Percentiles rank a stretch among this genome's conserved stretches.
phyloP scores from a whole-genome alignment of 805 yeast species.

The Candida peoriensis region DNA sequence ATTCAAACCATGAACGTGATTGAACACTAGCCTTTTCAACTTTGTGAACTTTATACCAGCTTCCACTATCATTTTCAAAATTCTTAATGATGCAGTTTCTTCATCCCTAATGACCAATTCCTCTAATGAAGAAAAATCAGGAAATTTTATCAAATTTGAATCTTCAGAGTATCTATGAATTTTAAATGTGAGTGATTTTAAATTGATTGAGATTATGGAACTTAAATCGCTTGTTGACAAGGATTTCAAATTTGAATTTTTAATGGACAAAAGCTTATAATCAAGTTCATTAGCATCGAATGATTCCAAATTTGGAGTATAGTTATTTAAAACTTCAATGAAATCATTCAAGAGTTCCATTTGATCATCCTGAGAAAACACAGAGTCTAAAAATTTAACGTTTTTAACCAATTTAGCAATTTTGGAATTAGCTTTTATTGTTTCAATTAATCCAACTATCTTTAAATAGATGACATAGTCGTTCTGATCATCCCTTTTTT shows the following conservation, averaged over 20 bases:
- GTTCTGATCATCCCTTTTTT: conserved; percentile 31
- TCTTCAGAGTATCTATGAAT: conserved; percentile 12
- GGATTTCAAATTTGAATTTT: conserved; percentile 10
- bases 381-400: conserved; percentile 28
- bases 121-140: conserved; percentile 10
- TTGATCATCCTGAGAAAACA: conserved; percentile 24
- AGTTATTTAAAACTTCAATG: conserved; percentile 20
- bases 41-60: conserved; percentile 10
- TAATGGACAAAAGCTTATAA: conserved; percentile 6
- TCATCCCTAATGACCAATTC: conserved; percentile 29
- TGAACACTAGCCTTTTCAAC: conserved; percentile 33
- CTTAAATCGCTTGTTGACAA: conserved; percentile 5
- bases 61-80: conserved; percentile 28
- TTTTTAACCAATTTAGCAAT: conserved; percentile 30
- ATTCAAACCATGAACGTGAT: conserved; percentile 41
- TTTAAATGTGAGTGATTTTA: conserved; percentile 7
- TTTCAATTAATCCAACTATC: conserved; percentile 35
- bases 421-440: conserved; percentile 27
- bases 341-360: conserved; percentile 18
- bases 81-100: conserved; percentile 31
- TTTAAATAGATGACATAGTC: conserved; percentile 32
- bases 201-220: conserved; percentile 7
- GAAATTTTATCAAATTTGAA: background rate
- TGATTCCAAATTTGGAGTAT: conserved; percentile 14
- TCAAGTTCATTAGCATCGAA: conserved; percentile 11